Evolutionary conservation across 768 basidiomycete species (phyloP).

Genomic region (Lactifluus pinguis): DNA sequence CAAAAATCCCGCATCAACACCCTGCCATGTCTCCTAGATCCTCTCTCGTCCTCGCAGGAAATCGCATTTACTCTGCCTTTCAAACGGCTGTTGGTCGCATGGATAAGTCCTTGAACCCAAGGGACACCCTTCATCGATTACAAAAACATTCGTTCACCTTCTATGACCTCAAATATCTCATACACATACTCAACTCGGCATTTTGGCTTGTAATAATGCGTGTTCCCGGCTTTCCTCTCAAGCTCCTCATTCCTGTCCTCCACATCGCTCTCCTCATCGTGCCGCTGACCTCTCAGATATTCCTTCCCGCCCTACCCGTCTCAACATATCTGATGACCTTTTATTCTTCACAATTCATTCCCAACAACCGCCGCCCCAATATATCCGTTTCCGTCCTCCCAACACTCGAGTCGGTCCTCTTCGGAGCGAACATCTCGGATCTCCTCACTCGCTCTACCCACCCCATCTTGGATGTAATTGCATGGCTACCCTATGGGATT

Average conservation of each 20-base stretch:
- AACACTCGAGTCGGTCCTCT: constrained; percentile 88
- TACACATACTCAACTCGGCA: constrained; percentile 50
- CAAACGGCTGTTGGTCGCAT: constrained; percentile 54
- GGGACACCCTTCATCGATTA: constrained; percentile 52
- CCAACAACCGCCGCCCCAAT: constrained; percentile 59
- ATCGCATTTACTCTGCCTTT: constrained; percentile 36
- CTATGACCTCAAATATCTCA: constrained; percentile 52
- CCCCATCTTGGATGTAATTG: constrained; percentile 82
- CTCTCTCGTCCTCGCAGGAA: neutral
- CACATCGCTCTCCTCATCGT: constrained; percentile 64
- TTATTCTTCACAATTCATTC: constrained; percentile 83
- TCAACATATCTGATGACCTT: constrained; percentile 81
- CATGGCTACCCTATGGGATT: constrained; percentile 97
- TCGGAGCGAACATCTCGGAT: constrained; percentile 97
- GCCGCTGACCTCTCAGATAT: constrained; percentile 85
- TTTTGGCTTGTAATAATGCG: constrained; percentile 74
- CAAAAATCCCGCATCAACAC: neutral
- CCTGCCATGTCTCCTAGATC: constrained; percentile 10
- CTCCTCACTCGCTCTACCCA: constrained; percentile 93
- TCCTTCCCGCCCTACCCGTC: constrained; percentile 80
- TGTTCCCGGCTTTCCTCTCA: constrained; percentile 57
- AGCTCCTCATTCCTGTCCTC: constrained; percentile 67
- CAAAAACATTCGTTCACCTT: constrained; percentile 45
- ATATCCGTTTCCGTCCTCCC: constrained; percentile 92
- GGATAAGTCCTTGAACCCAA: constrained; percentile 69